Base-by-base conservation (phyloP, 768 basidiomycete species). In the Guyanaporus albipodus region DNA sequence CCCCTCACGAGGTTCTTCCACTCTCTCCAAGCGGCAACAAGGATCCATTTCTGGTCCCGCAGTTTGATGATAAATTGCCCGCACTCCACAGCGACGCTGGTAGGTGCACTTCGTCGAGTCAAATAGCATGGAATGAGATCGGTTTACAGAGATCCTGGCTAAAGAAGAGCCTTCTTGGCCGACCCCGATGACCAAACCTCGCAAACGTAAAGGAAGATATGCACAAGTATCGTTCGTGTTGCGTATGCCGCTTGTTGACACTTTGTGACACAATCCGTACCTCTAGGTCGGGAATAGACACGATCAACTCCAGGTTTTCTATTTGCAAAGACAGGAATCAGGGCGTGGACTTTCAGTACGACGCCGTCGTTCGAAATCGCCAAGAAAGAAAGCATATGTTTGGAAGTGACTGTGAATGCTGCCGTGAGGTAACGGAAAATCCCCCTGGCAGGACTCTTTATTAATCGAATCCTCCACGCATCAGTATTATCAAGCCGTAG, bases 321-420 rank as follows among this genome's bases (percentile, higher is more conserved):
- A 85, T 94, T 41, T 73, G 87, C 53, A 77, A 81, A 4, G 66
- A 67, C 8, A 70, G 66, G 28, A 95, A 95, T 60, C 71, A 73
- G 0, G 91, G 89, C 1, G 37, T 79, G 9, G 67, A 70, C 34
- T 85, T 77, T 61, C 81, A 83, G 53, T 95, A 76, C 57, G 85
- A 91, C 35, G 82, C 84, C 39, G 88, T 91, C 14, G 85, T 90
- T 11, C 73, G 91, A 22, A 73, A 71, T 32, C 84, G 75, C 56
- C 76, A 77, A 15, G 77, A 79, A 27, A 72, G 93, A 26, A 74
- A 73, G 54, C 69, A 70, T 42, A 74, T 95, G 73, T 74, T 85
- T 40, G 92, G 77, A 4, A 80, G 75, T 2, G 88, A 91, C 52
- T 95, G 91, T 61, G 87, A 88, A 52, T 85, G 83, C 49, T 95